Base-by-base conservation (phyloP, 179 eudicot species). In the Patellifolia procumbens region DNA sequence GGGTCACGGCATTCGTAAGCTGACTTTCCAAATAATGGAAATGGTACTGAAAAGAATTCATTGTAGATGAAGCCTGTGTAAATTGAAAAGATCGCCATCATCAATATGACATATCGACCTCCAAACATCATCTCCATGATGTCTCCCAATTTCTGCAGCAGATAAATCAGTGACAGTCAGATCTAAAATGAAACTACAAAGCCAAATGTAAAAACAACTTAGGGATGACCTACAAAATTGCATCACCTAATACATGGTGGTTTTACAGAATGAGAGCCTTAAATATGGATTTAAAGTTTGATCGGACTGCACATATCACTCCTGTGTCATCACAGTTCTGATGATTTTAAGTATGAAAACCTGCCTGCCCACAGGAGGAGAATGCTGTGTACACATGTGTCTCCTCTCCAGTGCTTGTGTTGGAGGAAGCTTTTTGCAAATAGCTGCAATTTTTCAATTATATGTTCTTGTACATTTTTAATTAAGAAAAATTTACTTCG, bases 51-150 rank as follows among this genome's bases (percentile, higher is more conserved):
- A 79, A 92, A 92, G 86, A 91, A 92, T 70, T 92, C 97, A 53
- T 92, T 92, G 72, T 92, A 92, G 69, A 92, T 83, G 20, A 92
- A 70, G 73, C 96, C 97, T 26, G 97, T 89, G 87, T 91, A 92
- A 78, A 92, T 92, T 66, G 97, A 92, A 80, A 92, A 92, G 74
- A 92, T 78, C n/a, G 97, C 85, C 97, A 92, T 92, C 96, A 92
- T 81, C 87, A 91, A 63, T 62, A 92, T 92, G 72, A 91, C 85
- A 81, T 91, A 92, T 49, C 97, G 93, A 60, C 91, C 92, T 66
- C 96, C 93, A 84, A 91, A 91, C 60, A 91, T 70, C 96, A 91
- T 89, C 79, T 88, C 93, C 92, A 85, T 83, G 79, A 91, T 91
- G 83, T 91, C 96, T 34, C 93, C 93, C 80, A 91, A 90, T 76